Percentiles rank a stretch among this genome's conserved stretches.
Conservation (phyloP, 495 filamentous ascomycete genomes). For the Podospora australis region DNA sequence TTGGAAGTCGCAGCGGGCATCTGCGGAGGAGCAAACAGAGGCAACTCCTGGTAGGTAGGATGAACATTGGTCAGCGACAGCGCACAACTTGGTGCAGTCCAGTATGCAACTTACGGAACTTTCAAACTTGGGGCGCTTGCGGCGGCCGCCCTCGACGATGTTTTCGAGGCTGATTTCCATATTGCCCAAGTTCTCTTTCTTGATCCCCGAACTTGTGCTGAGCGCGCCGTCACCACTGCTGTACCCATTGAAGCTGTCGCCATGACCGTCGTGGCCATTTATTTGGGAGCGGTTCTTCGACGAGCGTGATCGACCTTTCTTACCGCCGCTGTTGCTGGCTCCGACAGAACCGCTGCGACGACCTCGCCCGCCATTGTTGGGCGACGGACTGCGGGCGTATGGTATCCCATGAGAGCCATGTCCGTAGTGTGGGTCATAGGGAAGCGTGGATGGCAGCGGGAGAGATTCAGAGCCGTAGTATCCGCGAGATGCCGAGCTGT, state of each 20-base stretch:
- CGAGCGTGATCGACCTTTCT: conserved; percentile 62
- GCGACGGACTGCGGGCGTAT: conserved; percentile 76
- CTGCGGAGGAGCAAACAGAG: conserved; percentile 88
- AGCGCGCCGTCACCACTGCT: conserved; percentile 76
- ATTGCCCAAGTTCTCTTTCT: conserved; percentile 78
- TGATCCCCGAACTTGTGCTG: conserved; percentile 64
- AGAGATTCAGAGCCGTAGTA: conserved; percentile 31
- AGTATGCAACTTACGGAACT: conserved; percentile 67
- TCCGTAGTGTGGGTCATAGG: conserved; percentile 49
- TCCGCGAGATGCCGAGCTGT: conserved; percentile 19
- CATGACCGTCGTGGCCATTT: conserved; percentile 57
- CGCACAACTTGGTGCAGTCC: not conserved
- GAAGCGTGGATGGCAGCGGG: conserved; percentile 45
- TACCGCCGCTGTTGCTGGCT: conserved; percentile 38
- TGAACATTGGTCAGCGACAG: conserved; percentile 12
- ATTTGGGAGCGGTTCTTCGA: conserved; percentile 65
- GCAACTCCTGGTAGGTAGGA: conserved; percentile 65
- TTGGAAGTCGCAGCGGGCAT: conserved; percentile 82
- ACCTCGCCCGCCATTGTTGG: conserved; percentile 60
- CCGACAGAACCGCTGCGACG: conserved; percentile 71
- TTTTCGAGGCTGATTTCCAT: conserved; percentile 97
- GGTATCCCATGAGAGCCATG: too few relatives aligned
- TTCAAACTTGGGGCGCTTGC: conserved; percentile 95
- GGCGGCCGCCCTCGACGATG: conserved; percentile 91
- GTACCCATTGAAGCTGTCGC: conserved; percentile 61